phyloP scores from a whole-genome alignment of 768 basidiomycete species.

The Amanita exitialis region DNA sequence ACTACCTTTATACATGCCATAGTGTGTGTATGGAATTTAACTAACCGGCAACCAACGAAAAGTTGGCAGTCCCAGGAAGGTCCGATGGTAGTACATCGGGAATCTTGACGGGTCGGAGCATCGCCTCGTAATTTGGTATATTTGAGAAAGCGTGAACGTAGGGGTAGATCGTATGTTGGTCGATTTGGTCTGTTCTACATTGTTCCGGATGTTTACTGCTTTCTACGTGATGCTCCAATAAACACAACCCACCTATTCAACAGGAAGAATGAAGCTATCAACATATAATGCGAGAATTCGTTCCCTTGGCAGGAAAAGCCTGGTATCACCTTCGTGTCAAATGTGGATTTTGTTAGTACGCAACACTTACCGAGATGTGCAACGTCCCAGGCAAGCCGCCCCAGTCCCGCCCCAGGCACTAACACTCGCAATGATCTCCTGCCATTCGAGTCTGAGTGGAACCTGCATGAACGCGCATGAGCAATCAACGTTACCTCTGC shows the following conservation, averaged over 20 bases:
- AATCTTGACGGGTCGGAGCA: slow-evolving; percentile 61
- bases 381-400: slow-evolving; percentile 81
- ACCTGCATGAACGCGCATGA: neutral
- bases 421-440: slow-evolving; percentile 61
- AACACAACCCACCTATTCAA: slow-evolving; percentile 58
- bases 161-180: slow-evolving; percentile 73
- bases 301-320: slow-evolving; percentile 91
- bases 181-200: slow-evolving; percentile 52
- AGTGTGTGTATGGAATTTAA: slow-evolving; percentile 3
- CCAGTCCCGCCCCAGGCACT: slow-evolving; percentile 86
- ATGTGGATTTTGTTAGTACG: neutral
- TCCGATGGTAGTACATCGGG: slow-evolving; percentile 80
- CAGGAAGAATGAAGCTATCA: slow-evolving; percentile 81
- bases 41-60: slow-evolving; percentile 81
- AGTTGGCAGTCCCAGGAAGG: slow-evolving; percentile 53
- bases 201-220: neutral
- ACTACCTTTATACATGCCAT: slow-evolving; percentile 12
- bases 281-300: slow-evolving; percentile 94
- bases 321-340: slow-evolving; percentile 15
- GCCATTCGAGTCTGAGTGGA: slow-evolving; percentile 7
- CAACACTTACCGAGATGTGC: slow-evolving; percentile 57
- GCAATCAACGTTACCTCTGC: slow-evolving; percentile 35
- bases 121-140: slow-evolving; percentile 39
- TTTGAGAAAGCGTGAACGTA: slow-evolving; percentile 94
- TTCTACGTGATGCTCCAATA: neutral